Evolutionary conservation across 805 yeast genomes (phyloP), one percentile per base, ranked within the genome.

Genomic region (Candida maesae): DNA sequence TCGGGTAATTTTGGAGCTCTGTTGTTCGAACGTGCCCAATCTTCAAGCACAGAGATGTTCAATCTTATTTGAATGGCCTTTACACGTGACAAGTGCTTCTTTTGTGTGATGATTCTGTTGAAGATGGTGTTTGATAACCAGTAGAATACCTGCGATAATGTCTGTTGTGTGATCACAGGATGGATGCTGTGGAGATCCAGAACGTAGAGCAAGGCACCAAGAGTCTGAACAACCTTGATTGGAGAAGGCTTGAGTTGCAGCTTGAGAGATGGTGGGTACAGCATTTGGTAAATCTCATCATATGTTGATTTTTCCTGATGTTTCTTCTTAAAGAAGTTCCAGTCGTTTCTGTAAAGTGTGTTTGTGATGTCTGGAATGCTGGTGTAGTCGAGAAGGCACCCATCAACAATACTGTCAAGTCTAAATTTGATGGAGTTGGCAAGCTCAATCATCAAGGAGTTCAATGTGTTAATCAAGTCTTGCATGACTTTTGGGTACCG

Each of bases 171-270:
- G n/a, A 87, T 68, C 16, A 86, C 66, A 7, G 88, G 84, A 56
- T 85, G 91, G 7, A 88, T 84, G 49, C 81, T 76, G 60, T 85
- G 95, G 29, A 91, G 64, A 41, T 84, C 88, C 54, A 90, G 70
- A 3, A 93, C 91, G 54, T 90, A 88, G 33, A 88, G 72, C 39
- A 95, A 70, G 0, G 98, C 96, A 23, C 95, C 95, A 44, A 93
- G 71, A 1, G 90, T 83, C 53, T 93, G 95, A 19, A 90, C 79
- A 39, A 90, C 73, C 51, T 79, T 81, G 39, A 90, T 68, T 0
- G 99, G 99, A 0, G 97, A 87, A 3, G 96, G 96, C 57, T 79
- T 80, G 73, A 84, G 79, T 56, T 87, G 83, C 43, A 85, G 84
- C 35, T 76, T 71, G 16, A 85, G 76, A 0, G 91, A 69, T 2